These are phyloP conservation scores for Globisporangium solare DNA, from an alignment of 352 stramenopile genomes.

Conservation along the genomic window DNA sequence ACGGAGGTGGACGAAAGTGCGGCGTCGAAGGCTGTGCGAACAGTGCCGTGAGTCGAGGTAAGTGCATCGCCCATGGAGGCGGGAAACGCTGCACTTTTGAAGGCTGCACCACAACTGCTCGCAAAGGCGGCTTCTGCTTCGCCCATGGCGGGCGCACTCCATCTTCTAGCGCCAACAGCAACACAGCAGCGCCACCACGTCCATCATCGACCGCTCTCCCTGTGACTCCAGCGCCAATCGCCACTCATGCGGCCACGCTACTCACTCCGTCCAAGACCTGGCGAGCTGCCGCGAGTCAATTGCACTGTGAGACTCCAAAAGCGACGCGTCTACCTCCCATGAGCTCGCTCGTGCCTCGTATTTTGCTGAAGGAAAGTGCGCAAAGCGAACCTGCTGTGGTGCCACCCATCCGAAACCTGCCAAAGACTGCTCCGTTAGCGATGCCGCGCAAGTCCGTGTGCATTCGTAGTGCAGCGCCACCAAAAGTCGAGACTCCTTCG, in stretches of 20 bases:
- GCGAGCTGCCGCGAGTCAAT: conserved; percentile 7
- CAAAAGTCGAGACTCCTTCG: conserved; percentile 2
- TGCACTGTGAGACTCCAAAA: conserved; percentile 6
- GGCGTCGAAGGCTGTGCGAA: conserved; percentile 55
- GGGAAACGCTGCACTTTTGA: conserved; percentile 75
- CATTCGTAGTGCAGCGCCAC: conserved; percentile 2
- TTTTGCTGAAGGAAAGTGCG: conserved; percentile 1
- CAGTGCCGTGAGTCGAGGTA: conserved; percentile 76
- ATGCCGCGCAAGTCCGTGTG: conserved; percentile 7
- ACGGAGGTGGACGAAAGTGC: conserved; percentile 80
- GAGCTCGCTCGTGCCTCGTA: conserved; percentile 10
- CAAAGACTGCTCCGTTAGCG: neutral
- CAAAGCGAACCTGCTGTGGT: conserved; percentile 4
- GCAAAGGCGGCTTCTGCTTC: conserved; percentile 81
- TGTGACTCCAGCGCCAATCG: neutral
- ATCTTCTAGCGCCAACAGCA: conserved; percentile 7
- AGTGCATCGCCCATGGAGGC: conserved; percentile 81
- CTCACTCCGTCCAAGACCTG: conserved; percentile 13
- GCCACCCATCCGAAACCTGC: conserved; percentile 11
- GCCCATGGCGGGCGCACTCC: conserved; percentile 53
- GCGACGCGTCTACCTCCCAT: conserved; percentile 6
- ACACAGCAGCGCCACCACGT: neutral
- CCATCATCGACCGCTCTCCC: neutral
- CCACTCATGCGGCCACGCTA: neutral
- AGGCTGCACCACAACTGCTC: conserved; percentile 71